Conservation (phyloP, 208 protist species). For the Zelonia costaricensis region DNA sequence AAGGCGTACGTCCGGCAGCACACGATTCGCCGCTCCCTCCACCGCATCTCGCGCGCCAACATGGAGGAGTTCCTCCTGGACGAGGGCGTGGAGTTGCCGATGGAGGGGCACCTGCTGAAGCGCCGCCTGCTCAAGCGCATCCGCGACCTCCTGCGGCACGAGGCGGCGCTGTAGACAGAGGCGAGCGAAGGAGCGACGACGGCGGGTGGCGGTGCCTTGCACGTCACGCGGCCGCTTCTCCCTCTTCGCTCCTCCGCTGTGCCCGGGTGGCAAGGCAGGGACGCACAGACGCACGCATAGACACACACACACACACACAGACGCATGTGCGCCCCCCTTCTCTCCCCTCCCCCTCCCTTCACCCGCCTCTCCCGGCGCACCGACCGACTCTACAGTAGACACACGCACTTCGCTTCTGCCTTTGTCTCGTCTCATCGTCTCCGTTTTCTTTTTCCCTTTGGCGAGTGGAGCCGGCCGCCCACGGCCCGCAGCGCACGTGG, state of each 20-base stretch:
- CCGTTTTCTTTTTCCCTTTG: too few relatives aligned
- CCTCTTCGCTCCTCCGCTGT: neutral
- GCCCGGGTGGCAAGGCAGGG: neutral
- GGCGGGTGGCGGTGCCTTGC: too few relatives aligned
- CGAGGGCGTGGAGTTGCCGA: slow-evolving; percentile 30
- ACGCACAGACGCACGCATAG: neutral
- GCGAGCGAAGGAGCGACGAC: neutral
- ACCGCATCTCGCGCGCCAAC: slow-evolving; percentile 32
- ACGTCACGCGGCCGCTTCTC: neutral
- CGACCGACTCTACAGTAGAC: too few relatives aligned
- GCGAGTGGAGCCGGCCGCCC: too few relatives aligned
- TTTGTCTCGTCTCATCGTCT: too few relatives aligned
- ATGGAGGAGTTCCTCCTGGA: slow-evolving; percentile 41
- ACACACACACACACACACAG: neutral
- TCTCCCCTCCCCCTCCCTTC: too few relatives aligned
- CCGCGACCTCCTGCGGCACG: slow-evolving; percentile 37
- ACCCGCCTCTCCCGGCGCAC: too few relatives aligned
- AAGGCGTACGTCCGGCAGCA: slow-evolving; percentile 48
- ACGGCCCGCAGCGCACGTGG: too few relatives aligned
- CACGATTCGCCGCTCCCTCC: slow-evolving; percentile 41
- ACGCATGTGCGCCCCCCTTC: too few relatives aligned
- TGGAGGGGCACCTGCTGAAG: slow-evolving; percentile 39
- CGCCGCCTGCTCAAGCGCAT: slow-evolving; percentile 54
- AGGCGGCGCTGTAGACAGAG: neutral
- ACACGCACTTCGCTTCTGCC: too few relatives aligned